phyloP scores from a whole-genome alignment of 805 yeast genomes.

The Candida silvatica region DNA sequence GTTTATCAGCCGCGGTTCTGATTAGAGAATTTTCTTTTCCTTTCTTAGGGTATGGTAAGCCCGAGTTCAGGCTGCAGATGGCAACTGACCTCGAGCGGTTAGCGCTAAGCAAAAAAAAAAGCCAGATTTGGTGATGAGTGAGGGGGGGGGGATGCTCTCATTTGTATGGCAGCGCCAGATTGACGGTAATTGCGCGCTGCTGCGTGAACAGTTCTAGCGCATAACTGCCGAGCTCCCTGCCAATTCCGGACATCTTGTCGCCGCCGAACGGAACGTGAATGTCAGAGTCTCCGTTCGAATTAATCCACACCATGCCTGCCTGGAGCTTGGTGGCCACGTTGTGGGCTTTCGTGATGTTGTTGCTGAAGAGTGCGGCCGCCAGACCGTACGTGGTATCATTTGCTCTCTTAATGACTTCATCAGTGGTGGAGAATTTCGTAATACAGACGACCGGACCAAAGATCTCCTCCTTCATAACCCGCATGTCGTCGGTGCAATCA shows the following conservation, averaged over 20 bases:
- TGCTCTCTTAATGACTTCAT: constrained; percentile 58
- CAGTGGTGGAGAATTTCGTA: constrained; percentile 54
- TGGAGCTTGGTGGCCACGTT: constrained; percentile 52
- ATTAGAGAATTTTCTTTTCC: too few species aligned
- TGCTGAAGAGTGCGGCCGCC: constrained; percentile 72
- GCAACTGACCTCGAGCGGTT: too few species aligned
- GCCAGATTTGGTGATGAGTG: too few species aligned
- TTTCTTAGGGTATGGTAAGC: too few species aligned
- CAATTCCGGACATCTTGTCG: constrained; percentile 57
- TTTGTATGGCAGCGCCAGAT: constrained; percentile 27
- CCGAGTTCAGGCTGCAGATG: too few species aligned
- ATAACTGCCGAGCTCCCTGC: constrained; percentile 60
- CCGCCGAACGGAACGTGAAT: constrained; percentile 62
- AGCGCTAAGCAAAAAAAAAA: too few species aligned
- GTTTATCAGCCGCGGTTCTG: too few species aligned
- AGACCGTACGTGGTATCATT: constrained; percentile 66
- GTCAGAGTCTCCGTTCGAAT: constrained; percentile 49
- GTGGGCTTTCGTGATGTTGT: constrained; percentile 51
- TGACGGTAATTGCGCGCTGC: constrained; percentile 65
- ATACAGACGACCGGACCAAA: constrained; percentile 76
- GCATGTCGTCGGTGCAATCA: constrained; percentile 57
- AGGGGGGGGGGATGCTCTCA: too few species aligned
- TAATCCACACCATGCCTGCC: constrained; percentile 62
- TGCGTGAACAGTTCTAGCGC: constrained; percentile 56
- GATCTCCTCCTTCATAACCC: constrained; percentile 63